phyloP scores from a whole-genome alignment of 2,329 filamentous ascomycete species.

The Helotiales sp. region DNA sequence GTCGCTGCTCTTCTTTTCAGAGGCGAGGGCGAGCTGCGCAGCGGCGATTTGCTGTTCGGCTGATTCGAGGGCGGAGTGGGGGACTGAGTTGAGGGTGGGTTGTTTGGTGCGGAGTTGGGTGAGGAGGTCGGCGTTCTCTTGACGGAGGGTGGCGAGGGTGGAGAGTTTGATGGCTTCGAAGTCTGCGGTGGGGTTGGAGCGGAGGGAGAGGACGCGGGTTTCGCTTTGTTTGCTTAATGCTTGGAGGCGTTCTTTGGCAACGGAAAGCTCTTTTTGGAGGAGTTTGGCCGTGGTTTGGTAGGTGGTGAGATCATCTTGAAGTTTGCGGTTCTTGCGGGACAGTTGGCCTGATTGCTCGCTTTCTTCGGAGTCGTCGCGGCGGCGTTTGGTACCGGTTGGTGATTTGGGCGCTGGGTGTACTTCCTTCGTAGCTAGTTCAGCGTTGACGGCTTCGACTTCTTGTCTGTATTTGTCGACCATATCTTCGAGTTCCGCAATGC shows the following conservation, averaged over 20 bases:
- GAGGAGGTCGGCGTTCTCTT: slow-evolving; percentile 84
- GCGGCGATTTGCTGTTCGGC: slow-evolving; percentile 77
- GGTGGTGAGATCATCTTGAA: slow-evolving; percentile 77
- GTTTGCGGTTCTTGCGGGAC: slow-evolving; percentile 82
- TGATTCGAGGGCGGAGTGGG: slow-evolving; percentile 75
- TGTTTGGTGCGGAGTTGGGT: slow-evolving; percentile 63
- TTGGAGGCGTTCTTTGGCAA: slow-evolving; percentile 74
- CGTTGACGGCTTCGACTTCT: slow-evolving; percentile 76
- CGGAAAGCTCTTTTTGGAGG: slow-evolving; percentile 75
- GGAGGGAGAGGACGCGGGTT: slow-evolving; percentile 82
- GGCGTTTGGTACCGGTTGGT: slow-evolving; percentile 65
- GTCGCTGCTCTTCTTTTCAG: slow-evolving; percentile 80
- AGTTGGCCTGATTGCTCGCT: slow-evolving; percentile 79
- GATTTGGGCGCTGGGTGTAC: slow-evolving; percentile 44
- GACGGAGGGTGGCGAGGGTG: slow-evolving; percentile 76
- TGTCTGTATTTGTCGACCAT: slow-evolving; percentile 84
- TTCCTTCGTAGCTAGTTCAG: slow-evolving; percentile 74
- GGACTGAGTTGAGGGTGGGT: slow-evolving; percentile 56
- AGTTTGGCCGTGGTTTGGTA: slow-evolving; percentile 73
- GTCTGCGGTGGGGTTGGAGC: slow-evolving; percentile 89
- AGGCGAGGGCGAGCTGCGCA: slow-evolving; percentile 69
- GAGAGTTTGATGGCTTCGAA: slow-evolving; percentile 82
- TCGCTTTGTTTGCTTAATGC: slow-evolving; percentile 68
- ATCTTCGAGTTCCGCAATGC: slow-evolving; percentile 82
- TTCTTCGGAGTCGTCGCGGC: slow-evolving; percentile 60